Conservation (phyloP, 495 filamentous ascomycete species). For the Penicillium ucsense region DNA sequence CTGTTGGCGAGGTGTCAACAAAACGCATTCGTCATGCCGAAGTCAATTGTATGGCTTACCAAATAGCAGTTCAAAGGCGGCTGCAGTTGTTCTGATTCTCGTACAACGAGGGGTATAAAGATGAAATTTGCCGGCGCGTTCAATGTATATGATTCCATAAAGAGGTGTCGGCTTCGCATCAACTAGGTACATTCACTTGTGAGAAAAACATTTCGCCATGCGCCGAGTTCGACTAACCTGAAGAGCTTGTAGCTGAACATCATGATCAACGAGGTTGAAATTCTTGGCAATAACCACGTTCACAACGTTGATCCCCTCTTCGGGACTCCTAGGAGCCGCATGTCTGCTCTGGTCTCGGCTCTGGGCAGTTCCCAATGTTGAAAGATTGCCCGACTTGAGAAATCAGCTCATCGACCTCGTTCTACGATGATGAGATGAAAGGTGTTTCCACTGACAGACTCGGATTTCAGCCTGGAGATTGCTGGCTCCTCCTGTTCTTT, state of each 20-base stretch:
- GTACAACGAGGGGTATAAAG: constrained; percentile 60
- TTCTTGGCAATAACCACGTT: constrained; percentile 77
- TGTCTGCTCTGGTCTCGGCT: constrained; percentile 19
- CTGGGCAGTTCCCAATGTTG: constrained; percentile 9
- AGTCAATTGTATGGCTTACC: constrained; percentile 16
- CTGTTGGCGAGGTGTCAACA: constrained; percentile 20
- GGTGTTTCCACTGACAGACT: constrained; percentile 8
- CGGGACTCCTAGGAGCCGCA: constrained; percentile 2
- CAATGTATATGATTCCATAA: constrained; percentile 59
- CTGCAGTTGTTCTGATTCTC: constrained; percentile 16
- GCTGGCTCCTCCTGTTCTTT: constrained; percentile 8
- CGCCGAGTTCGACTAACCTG: constrained; percentile 39
- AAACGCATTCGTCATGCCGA: no score
- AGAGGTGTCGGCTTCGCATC: constrained; percentile 67
- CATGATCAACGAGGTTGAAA: constrained; percentile 56
- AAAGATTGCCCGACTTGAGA: constrained; percentile 16
- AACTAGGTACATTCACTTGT: constrained; percentile 41
- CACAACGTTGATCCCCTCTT: constrained; percentile 46
- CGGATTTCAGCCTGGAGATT: constrained; percentile 11
- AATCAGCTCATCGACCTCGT: not conserved
- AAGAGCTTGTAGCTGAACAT: constrained; percentile 79
- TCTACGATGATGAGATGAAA: no score
- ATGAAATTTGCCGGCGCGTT: constrained; percentile 72
- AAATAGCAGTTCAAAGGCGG: constrained; percentile 37
- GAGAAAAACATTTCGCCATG: not conserved